Evolutionary conservation across 768 basidiomycete species (phyloP), one percentile per base, ranked within the genome.

Genomic region (Auricularia cornea): DNA sequence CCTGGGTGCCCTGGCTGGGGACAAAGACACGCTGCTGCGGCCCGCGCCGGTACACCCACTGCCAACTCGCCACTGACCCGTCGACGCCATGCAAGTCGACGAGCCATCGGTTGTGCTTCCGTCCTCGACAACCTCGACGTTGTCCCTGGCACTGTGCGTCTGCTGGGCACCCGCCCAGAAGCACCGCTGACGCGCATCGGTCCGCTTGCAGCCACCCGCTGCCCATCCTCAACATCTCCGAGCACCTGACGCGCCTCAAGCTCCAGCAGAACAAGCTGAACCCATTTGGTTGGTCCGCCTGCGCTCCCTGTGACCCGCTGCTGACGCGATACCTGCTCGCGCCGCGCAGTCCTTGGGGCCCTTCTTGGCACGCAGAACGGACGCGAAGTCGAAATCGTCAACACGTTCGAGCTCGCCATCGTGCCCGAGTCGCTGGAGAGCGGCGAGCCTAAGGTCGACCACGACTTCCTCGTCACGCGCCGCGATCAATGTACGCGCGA

Each of bases 361-460:
- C 80, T 99, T 3, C 84, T 99, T 32, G 97, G 97, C 14, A 94
- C 92, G 2, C 94, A 98, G 73, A 88, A 85, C 69, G 95, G 95
- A 26, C 85, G 95, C 65, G 92, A 98, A 70, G 89, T 99, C 29
- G 95, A 98, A 76, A 95, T 99, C 71, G 90, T 96, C 64, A 99
- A 98, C 70, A 90, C 92, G 11, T 99, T 98, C 71, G 97, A 99
- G 72, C 79, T 98, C 59, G 88, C 89, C 5, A 78, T 87, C 59
- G 66, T 62, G 12, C 60, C 63, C 4, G 54, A 31, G 20, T 41
- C 63, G 6, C 80, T 82, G 62, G 82, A 76, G 33, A 80, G 80
- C 33, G 81, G 81, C 48, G 80, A 81, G 61, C 65, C 65, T 12
- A 75, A 77, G 8, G 85, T 96, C 10, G 90, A 98, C 74, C 86